Base-by-base conservation (phyloP, 1,284 basidiomycete genomes). In the Dichomitus squalens region DNA sequence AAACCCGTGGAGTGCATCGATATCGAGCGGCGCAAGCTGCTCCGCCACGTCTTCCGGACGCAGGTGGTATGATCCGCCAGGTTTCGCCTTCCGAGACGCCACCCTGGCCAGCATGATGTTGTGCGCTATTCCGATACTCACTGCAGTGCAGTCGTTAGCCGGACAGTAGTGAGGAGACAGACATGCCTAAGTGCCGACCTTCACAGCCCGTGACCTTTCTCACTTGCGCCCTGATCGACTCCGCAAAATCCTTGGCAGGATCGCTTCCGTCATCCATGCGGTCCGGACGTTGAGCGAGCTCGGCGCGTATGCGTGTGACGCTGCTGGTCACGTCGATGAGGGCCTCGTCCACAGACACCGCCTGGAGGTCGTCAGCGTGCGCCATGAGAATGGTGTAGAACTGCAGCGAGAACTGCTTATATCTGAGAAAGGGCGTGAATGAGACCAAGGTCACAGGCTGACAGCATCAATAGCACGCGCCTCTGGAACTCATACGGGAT, bases 261-360 rank as follows among this genome's bases (percentile, higher is more conserved):
- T 90, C 84, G 35, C 67, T 64, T 7, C 33, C 23, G 2, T 57
- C 57, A 3, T 36, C 53, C 6, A 38, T 34, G 7, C 21, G 36
- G 0, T 53, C 55, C 7, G 34, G 7, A 3, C 39, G 54, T 7
- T 66, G 68, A 0, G 66, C 64, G 12, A 68, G 64, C 48, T 70
- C 65, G 0, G 64, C 64, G 35, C 58, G 70, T 67, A 81, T 74
- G 59, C 78, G 78, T 36, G 70, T 81, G 40, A 93, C 84, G 0
- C 84, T 83, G 8, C 76, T 83, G 0, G 92, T 90, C 4, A 96
- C 93, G 56, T 98, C 96, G 58, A 98, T 85, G 9, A 98, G 80
- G 0, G 95, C 96, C 72, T 99, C 96, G 64, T 99, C 96, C 1
- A 99, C 92, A 6, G 94, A 96, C 1, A 98, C 96, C 0, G 96